Evolutionary conservation across 2,329 filamentous ascomycete genomes (phyloP).

Genomic region (Epichloe elymi): DNA sequence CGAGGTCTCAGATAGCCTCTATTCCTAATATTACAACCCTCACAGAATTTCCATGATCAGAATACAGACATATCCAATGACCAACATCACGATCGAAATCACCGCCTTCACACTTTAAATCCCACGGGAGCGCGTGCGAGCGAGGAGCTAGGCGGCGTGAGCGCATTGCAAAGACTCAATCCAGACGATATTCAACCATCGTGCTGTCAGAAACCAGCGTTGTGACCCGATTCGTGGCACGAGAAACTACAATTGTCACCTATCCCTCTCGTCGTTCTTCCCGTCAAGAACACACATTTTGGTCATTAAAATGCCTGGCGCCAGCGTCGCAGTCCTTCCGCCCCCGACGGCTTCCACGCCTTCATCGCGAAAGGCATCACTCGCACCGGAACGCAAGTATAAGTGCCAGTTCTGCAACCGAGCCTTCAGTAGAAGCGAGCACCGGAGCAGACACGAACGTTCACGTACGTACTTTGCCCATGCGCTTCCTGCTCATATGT

Average conservation of each 20-base stretch:
- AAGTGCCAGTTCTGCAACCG: slow-evolving; percentile 98
- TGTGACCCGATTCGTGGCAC: slow-evolving; percentile 13
- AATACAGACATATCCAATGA: slow-evolving; percentile 37
- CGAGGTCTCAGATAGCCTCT: slow-evolving; percentile 20
- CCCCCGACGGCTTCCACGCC: slow-evolving; percentile 55
- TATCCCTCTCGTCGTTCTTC: slow-evolving; percentile 11
- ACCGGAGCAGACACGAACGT: slow-evolving; percentile 90
- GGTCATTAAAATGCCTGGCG: slow-evolving; percentile 52
- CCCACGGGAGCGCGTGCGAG: slow-evolving; percentile 53
- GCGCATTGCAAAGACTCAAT: slow-evolving; percentile 14
- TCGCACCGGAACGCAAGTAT: slow-evolving; percentile 92
- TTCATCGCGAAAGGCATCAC: slow-evolving; percentile 60
- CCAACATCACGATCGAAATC: slow-evolving; percentile 34
- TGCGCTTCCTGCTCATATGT: background rate
- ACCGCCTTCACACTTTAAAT: slow-evolving; percentile 56
- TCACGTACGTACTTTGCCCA: slow-evolving; percentile 62
- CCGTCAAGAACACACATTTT: slow-evolving; percentile 18
- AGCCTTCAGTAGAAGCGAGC: slow-evolving; percentile 94
- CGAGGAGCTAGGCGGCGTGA: slow-evolving; percentile 33
- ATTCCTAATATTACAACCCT: slow-evolving; percentile 12
- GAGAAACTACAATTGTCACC: slow-evolving; percentile 5
- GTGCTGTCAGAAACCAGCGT: slow-evolving; percentile 25
- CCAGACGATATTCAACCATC: slow-evolving; percentile 49
- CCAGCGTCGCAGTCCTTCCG: slow-evolving; percentile 51
- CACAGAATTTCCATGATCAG: slow-evolving; percentile 29